These are phyloP conservation scores for Leishmania arabica DNA, from an alignment of 208 protist genomes.

Conservation along the genomic window DNA sequence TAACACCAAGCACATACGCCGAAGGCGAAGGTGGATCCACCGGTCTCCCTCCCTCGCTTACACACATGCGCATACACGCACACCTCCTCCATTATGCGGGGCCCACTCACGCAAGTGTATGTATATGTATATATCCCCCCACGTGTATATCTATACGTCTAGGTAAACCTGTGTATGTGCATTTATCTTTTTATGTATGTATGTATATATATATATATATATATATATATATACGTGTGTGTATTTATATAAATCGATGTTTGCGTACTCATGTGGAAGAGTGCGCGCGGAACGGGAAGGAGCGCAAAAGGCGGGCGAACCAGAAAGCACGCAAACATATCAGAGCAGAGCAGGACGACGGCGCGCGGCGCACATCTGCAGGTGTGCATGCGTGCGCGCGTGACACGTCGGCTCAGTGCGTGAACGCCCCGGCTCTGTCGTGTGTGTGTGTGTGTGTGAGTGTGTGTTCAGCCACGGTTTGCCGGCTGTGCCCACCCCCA, in stretches of 20 bases:
- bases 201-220: background rate
- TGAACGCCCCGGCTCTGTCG: background rate
- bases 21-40: background rate
- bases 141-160: background rate
- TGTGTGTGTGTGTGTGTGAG: no score
- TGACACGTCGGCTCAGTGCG: background rate
- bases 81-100: background rate
- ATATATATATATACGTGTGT: no score
- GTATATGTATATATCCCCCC: background rate
- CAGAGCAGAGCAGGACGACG: background rate
- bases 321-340: no score
- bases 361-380: background rate
- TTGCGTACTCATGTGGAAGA: background rate
- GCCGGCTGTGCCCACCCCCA: background rate
- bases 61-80: background rate
- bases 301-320: background rate
- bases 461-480: background rate
- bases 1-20: background rate
- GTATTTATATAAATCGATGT: background rate
- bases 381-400: background rate
- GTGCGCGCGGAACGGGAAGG: background rate
- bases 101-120: background rate
- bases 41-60: background rate
- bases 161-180: background rate
- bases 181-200: background rate